Evolutionary conservation across 768 basidiomycete genomes (phyloP).

Genomic region (Suillus occidentalis): DNA sequence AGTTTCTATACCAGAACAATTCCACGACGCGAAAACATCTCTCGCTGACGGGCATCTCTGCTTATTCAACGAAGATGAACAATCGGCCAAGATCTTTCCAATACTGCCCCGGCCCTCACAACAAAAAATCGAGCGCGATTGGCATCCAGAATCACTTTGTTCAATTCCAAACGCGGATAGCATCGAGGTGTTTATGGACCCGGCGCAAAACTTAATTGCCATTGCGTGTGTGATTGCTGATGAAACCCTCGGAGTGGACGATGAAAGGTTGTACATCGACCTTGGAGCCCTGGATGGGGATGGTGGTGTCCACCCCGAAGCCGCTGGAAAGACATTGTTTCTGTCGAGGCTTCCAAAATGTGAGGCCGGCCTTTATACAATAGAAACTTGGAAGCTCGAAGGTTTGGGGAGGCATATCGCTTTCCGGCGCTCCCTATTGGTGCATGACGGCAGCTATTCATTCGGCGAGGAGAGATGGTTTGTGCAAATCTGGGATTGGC

Average conservation of each 20-base stretch:
- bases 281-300: neutral
- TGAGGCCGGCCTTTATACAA: neutral
- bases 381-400: neutral
- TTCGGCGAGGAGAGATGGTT: neutral
- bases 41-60: constrained; percentile 4
- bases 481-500: constrained; percentile 10
- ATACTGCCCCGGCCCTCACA: neutral
- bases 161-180: neutral
- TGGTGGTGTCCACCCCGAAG: neutral
- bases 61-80: neutral
- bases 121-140: neutral
- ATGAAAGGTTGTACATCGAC: neutral
- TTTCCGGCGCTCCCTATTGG: neutral
- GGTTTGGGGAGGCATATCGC: constrained; percentile 1
- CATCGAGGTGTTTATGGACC: neutral
- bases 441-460: neutral
- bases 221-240: neutral
- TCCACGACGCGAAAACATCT: neutral
- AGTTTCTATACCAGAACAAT: neutral
- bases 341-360: neutral
- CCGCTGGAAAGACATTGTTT: neutral
- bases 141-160: neutral
- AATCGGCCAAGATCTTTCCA: neutral
- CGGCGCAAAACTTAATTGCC: constrained; percentile 1
- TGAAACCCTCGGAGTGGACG: neutral